Evolutionary conservation across 2,329 filamentous ascomycete genomes (phyloP), one percentile per base, ranked within the genome.

Genomic region (Aschersonia sp.): DNA sequence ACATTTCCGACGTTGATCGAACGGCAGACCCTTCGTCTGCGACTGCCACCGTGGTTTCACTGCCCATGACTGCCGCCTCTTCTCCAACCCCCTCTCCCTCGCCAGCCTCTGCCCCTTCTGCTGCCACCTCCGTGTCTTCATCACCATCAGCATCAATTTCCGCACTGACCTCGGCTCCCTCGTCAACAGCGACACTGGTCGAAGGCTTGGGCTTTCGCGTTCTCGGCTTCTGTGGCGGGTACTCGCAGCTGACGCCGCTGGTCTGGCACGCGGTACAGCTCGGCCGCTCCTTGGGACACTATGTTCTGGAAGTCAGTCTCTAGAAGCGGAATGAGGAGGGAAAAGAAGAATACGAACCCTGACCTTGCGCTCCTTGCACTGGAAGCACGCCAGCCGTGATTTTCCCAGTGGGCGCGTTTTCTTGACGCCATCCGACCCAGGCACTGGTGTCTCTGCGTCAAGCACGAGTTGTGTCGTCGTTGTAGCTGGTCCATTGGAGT

Each of bases 211-310:
- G 32, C 45, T 57, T 58, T 35, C 31, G 54, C 31, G 56, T 57
- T 45, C 55, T 57, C 14, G 47, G 55, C 40, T 58, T 63, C 10
- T 58, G 56, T n/a, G 59, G 53, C 29, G 67, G 58, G 52, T 70
- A 73, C 44, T 66, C 57, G 50, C 70, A 73, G 6, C 52, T 50
- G 5, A 56, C 48, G 0, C 60, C 60, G 5, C 55, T 49, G 6
- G 55, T 52, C 29, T 59, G 47, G 30, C 70, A 73, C 39, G 61
- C 60, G 6, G 56, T 56, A 50, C 70, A 73, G 1, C 54, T 54
- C 4, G 69, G 69, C 40, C 58, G 62, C 42, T 63, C 61, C 44
- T 60, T 65, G 9, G 68, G 61, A 43, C 70, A 73, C 67, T 70
- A 29, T 30, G n/a, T 12, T 5, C 8, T 37, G 35, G 7, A 7